A percentile compares a stretch with the other conserved stretches of the same genome.
Evolutionary conservation across 768 basidiomycete species (phyloP).

Genomic region (Rubroboletus satanas): DNA sequence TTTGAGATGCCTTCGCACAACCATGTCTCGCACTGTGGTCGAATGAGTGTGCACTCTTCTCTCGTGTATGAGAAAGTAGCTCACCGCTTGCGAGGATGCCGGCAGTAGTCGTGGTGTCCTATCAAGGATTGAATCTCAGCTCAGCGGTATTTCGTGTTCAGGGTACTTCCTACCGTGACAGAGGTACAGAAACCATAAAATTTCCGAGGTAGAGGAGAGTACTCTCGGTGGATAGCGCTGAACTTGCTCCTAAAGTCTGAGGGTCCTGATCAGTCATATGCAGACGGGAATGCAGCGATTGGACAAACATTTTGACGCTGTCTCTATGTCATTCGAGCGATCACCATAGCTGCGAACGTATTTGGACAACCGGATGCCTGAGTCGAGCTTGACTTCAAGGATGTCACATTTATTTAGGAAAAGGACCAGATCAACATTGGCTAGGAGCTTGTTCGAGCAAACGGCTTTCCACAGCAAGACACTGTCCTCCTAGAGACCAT

Average conservation of each 20-base stretch:
- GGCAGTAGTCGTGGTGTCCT: conserved; percentile 69
- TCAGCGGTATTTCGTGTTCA: background rate
- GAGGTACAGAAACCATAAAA: conserved; percentile 79
- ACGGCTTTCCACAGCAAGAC: conserved; percentile 72
- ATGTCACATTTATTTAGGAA: conserved; percentile 85
- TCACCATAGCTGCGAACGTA: conserved; percentile 71
- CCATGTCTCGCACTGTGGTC: conserved; percentile 70
- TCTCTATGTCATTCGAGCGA: conserved; percentile 65
- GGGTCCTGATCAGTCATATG: background rate
- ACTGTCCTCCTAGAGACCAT: conserved; percentile 58
- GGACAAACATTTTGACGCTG: conserved; percentile 59
- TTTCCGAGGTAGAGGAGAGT: conserved; percentile 68
- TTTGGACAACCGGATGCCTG: conserved; percentile 60
- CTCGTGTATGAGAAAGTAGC: conserved; percentile 18
- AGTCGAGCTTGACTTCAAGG: conserved; percentile 57
- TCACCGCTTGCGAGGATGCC: conserved; percentile 75
- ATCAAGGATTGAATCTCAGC: conserved; percentile 1
- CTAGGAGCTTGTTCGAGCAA: conserved; percentile 67
- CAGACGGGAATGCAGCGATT: background rate
- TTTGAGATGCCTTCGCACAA: conserved; percentile 72
- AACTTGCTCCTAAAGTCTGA: conserved; percentile 69
- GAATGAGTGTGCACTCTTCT: conserved; percentile 1
- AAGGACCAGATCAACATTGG: conserved; percentile 67
- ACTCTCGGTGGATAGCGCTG: conserved; percentile 70
- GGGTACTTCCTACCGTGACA: conserved; percentile 49